Base-by-base conservation (phyloP, 2,329 filamentous ascomycete species). In the Colletotrichum cereale region DNA sequence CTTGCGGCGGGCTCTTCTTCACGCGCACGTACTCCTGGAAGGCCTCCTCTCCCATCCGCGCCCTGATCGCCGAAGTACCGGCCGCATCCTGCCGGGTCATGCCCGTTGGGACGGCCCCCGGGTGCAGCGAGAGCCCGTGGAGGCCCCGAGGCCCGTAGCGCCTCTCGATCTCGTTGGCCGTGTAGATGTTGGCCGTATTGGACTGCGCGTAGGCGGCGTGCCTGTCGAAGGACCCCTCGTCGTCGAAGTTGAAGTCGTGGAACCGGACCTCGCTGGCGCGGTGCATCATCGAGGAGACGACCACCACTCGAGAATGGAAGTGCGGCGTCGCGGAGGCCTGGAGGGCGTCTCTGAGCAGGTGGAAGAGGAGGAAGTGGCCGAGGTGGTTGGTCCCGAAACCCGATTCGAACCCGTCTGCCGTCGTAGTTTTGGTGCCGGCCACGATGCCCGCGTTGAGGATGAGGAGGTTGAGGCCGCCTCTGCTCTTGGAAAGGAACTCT, bases 371-470 rank as follows among this genome's bases (percentile, higher is more conserved):
- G 78, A 89, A 89, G 73, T 88, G 85, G 14, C 79, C 82, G 1
- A 90, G 77, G 74, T 89, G 83, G 75, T 89, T 89, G 6, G 82
- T 84, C 31, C 82, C 87, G 66, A 89, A 85, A 66, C 88, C 86
- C 0, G 76, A 75, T 72, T 79, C 77, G 47, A 74, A 71, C 6
- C 76, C 77, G 16, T 78, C 77, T 0, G 21, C 36, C 4, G 74
- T 75, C 2, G 36, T 66, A n/a, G 38, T 50, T 10, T 70, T 69
- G 1, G 61, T 67, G 18, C 71, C 31, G n/a, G 52, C n/a, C 69
- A 74, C 72, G 31, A 75, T 66, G 36, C 76, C 77, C 0, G 83
- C 84, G 64, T 85, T 86, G 50, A 79, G 78, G 34, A 85, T 76
- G 2, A 86, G 77, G 14, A 75, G 69, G 53, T 78, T 78, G 18